Percentiles rank a stretch among this genome's conserved stretches.
Conservation (phyloP, 2,329 filamentous ascomycete genomes). For the Xylariaceae sp. region DNA sequence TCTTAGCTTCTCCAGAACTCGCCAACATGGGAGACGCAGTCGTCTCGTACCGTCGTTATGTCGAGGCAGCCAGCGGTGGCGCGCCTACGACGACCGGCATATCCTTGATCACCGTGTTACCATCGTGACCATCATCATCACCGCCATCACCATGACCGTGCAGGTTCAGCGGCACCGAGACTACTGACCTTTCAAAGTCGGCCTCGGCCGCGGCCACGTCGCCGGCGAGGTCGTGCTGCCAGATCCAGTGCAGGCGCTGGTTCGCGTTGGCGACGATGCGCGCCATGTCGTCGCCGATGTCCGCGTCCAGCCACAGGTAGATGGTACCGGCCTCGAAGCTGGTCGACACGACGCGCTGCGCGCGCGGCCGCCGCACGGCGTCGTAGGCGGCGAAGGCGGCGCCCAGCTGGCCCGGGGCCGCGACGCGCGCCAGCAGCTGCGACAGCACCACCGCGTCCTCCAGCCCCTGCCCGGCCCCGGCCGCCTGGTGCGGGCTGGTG, state of each 20-base stretch:
- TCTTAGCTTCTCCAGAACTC: too few relatives aligned
- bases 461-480: constrained; percentile 20
- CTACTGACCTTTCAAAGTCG: constrained; percentile 11
- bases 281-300: constrained; percentile 21
- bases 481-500: constrained; percentile 18
- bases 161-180: constrained; percentile 1
- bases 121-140: too few relatives aligned
- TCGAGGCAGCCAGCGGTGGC: neutral
- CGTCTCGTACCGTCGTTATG: too few relatives aligned
- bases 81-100: neutral
- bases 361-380: constrained; percentile 21
- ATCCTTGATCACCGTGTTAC: constrained; percentile 5
- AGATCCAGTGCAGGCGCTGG: constrained; percentile 24
- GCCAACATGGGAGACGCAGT: too few relatives aligned
- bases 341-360: constrained; percentile 23
- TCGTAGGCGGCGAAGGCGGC: constrained; percentile 21
- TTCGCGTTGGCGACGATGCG: constrained; percentile 24
- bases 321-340: constrained; percentile 23
- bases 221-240: constrained; percentile 21
- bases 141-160: too few relatives aligned
- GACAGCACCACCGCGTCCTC: constrained; percentile 20
- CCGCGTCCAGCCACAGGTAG: constrained; percentile 19
- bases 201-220: constrained; percentile 18
- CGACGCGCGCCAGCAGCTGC: constrained; percentile 15
- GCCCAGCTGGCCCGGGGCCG: constrained; percentile 11